Evolutionary conservation across 2,329 filamentous ascomycete species (phyloP).

Genomic region (Beauveria medogensis): DNA sequence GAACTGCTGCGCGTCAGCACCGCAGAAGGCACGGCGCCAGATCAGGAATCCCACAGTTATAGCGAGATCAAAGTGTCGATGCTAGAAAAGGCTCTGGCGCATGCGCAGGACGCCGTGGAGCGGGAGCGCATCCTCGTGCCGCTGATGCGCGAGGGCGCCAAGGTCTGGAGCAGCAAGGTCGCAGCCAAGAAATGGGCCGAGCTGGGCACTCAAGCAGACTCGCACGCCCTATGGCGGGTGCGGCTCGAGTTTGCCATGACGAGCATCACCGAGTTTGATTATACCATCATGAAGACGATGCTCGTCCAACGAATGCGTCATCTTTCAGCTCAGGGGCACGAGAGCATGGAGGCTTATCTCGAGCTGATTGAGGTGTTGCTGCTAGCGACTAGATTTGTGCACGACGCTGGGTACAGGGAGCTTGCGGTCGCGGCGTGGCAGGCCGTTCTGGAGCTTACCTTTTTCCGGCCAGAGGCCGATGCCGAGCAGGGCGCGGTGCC

Average conservation of each 20-base stretch:
- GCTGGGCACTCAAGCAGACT: slow-evolving; percentile 18
- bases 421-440: slow-evolving; percentile 77
- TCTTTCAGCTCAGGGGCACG: slow-evolving; percentile 7
- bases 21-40: slow-evolving; percentile 37
- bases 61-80: slow-evolving; percentile 75
- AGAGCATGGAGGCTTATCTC: slow-evolving; percentile 4
- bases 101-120: slow-evolving; percentile 37
- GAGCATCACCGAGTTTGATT: slow-evolving; percentile 57
- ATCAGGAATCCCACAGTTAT: slow-evolving; percentile 58
- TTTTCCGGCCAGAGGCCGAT: slow-evolving; percentile 44
- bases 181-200: slow-evolving; percentile 58
- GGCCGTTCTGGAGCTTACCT: slow-evolving; percentile 63
- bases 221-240: slow-evolving; percentile 60
- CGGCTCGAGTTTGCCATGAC: slow-evolving; percentile 68
- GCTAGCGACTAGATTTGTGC: slow-evolving; percentile 63
- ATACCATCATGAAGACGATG: slow-evolving; percentile 53
- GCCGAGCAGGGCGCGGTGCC: slow-evolving; percentile 19
- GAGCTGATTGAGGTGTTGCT: slow-evolving; percentile 61
- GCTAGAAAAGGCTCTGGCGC: slow-evolving; percentile 66
- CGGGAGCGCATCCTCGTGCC: slow-evolving; percentile 56
- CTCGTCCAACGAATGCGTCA: slow-evolving; percentile 45
- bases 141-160: slow-evolving; percentile 65
- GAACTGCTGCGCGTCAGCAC: slow-evolving; percentile 46
- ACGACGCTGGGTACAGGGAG: slow-evolving; percentile 72
- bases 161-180: slow-evolving; percentile 61